Percentiles rank a stretch among this genome's conserved stretches.
phyloP scores from a whole-genome alignment of 2,329 filamentous ascomycete species.

The Alternaria ethzedia region DNA sequence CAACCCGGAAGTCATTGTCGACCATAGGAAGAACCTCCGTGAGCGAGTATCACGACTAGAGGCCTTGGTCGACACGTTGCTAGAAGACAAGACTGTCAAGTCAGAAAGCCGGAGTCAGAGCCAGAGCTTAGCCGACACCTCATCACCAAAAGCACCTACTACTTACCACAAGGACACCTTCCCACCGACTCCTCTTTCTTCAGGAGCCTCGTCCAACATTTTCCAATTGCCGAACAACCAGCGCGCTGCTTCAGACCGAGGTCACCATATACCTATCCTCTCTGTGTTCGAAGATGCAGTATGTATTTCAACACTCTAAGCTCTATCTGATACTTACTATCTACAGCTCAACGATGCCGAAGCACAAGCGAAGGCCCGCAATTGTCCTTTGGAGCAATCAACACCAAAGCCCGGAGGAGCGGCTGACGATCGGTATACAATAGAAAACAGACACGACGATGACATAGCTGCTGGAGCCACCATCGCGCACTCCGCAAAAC shows the following conservation, averaged over 20 bases:
- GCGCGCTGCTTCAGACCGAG: conserved; percentile 30
- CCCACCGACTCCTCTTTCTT: conserved; percentile 44
- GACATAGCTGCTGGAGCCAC: conserved; percentile 32
- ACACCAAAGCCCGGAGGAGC: conserved; percentile 14
- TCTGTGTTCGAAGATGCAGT: conserved; percentile 50
- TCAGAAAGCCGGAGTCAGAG: conserved; percentile 33
- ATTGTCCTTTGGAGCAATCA: conserved; percentile 25
- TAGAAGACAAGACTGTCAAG: conserved; percentile 45
- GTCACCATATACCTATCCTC: conserved; percentile 46
- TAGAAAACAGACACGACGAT: conserved; percentile 40
- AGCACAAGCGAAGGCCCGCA: conserved; percentile 37
- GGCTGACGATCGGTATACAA: conserved; percentile 33
- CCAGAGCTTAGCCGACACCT: conserved; percentile 32
- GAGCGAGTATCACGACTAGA: conserved; percentile 52
- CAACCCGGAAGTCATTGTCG: conserved; percentile 48
- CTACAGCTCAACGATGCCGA: conserved; percentile 45
- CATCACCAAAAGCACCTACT: conserved; percentile 35
- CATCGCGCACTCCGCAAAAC: conserved; percentile 34
- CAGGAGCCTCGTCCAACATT: conserved; percentile 34
- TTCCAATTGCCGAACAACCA: conserved; percentile 27
- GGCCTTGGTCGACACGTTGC: conserved; percentile 48
- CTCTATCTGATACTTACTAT: conserved; percentile 18
- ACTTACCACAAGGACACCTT: conserved; percentile 33
- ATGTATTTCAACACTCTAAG: conserved; percentile 15
- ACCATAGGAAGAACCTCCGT: conserved; percentile 52